These are phyloP conservation scores for Evernia prunastri DNA, from an alignment of 495 filamentous ascomycete species.

Conservation along the genomic window DNA sequence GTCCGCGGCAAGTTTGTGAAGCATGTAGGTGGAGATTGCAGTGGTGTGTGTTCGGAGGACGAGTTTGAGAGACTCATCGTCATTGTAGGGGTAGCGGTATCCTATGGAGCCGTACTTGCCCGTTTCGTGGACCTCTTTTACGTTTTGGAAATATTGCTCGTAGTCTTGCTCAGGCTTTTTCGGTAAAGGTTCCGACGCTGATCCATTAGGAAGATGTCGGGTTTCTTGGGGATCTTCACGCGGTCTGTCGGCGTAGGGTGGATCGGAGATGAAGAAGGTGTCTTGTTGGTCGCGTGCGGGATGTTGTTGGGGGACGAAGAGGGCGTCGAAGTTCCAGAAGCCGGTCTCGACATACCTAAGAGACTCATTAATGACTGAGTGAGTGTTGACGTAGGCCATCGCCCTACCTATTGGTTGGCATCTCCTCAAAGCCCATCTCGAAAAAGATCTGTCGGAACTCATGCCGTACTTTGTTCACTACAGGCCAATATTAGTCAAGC, in stretches of 20 bases:
- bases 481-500: constrained; percentile 6
- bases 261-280: constrained; percentile 96
- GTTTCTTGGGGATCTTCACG: constrained; percentile 55
- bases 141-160: constrained; percentile 78
- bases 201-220: constrained; percentile 27
- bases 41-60: constrained; percentile 97
- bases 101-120: constrained; percentile 92
- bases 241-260: constrained; percentile 66
- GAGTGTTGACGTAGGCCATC: neutral
- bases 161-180: constrained; percentile 55
- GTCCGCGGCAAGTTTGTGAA: constrained; percentile 78
- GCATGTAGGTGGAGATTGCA: constrained; percentile 76
- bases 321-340: constrained; percentile 98
- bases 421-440: constrained; percentile 81
- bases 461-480: constrained; percentile 84
- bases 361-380: constrained; percentile 37
- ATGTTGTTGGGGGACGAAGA: constrained; percentile 96
- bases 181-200: constrained; percentile 20
- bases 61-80: constrained; percentile 79
- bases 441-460: constrained; percentile 98
- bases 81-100: constrained; percentile 88
- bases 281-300: constrained; percentile 94
- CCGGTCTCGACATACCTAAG: constrained; percentile 82
- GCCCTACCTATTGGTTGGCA: constrained; percentile 61
- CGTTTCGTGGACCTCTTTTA: constrained; percentile 70